Evolutionary conservation across 495 filamentous ascomycete genomes (phyloP).

Genomic region (Chlorociboria aeruginascens): DNA sequence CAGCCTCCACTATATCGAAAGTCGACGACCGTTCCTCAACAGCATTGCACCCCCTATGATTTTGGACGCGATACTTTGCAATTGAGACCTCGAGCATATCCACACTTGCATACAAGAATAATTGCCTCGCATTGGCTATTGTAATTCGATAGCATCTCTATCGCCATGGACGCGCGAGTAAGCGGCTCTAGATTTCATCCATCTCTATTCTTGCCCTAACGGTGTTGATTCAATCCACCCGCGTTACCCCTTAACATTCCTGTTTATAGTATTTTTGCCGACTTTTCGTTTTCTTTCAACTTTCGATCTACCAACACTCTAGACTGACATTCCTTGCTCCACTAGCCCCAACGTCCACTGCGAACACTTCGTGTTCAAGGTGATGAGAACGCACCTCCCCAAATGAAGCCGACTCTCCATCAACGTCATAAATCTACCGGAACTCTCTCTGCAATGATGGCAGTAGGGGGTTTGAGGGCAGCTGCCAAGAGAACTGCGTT

Average conservation of each 20-base stretch:
- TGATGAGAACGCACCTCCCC: conserved; percentile 59
- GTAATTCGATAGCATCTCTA: conserved; percentile 21
- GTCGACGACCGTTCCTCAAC: no score
- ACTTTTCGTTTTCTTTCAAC: not conserved
- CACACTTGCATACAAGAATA: conserved; percentile 3
- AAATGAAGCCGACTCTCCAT: conserved; percentile 50
- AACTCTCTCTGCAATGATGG: conserved; percentile 43
- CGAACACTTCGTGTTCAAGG: conserved; percentile 49
- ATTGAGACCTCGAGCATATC: conserved; percentile 3
- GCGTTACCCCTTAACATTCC: conserved; percentile 4
- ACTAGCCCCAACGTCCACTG: conserved; percentile 60
- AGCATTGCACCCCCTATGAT: not conserved
- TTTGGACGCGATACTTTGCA: conserved; percentile 18
- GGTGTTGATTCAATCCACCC: conserved; percentile 1
- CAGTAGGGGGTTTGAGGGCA: conserved; percentile 48
- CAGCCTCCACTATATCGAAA: no score
- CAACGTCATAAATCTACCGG: conserved; percentile 75
- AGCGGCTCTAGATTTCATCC: conserved; percentile 9
- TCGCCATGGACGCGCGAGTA: conserved; percentile 26
- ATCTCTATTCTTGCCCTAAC: not conserved
- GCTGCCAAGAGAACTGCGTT: conserved; percentile 65
- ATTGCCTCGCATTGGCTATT: conserved; percentile 13
- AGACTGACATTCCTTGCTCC: conserved; percentile 10
- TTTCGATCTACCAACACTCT: not conserved
- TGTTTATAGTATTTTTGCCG: not conserved